Evolutionary conservation across 2,329 filamentous ascomycete species (phyloP).

Genomic region (Furcasterigmium furcatum): DNA sequence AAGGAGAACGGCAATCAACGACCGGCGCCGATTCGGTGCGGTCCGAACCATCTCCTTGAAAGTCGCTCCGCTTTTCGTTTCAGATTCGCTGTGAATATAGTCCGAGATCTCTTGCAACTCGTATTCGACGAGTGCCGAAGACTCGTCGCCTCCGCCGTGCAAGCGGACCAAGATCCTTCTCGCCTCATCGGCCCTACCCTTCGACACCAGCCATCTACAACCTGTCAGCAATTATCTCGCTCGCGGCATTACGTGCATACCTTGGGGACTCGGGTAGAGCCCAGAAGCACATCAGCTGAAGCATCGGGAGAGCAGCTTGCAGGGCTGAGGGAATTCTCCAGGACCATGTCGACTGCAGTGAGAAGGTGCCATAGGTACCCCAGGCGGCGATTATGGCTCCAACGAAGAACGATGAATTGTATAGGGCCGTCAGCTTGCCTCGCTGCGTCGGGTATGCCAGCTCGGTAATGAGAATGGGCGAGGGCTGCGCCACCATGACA

Average conservation of each 20-base stretch:
- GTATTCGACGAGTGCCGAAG: conserved; percentile 53
- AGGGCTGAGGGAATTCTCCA: conserved; percentile 45
- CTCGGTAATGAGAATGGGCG: conserved; percentile 40
- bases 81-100: no score
- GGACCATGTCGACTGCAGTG: conserved; percentile 30
- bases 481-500: neutral
- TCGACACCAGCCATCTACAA: no score
- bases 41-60: conserved; percentile 46
- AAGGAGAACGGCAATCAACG: conserved; percentile 36
- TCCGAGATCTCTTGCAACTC: conserved; percentile 61
- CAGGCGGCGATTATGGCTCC: conserved; percentile 16
- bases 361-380: conserved; percentile 43
- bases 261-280: conserved; percentile 41
- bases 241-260: no score
- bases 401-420: conserved; percentile 44
- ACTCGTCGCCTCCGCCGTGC: conserved; percentile 23
- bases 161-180: conserved; percentile 27
- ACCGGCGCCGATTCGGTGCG: conserved; percentile 35
- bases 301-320: conserved; percentile 38
- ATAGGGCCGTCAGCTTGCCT: conserved; percentile 48
- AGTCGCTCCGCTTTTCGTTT: conserved; percentile 53
- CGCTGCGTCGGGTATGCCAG: conserved; percentile 60
- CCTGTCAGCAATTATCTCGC: no score
- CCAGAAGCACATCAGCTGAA: conserved; percentile 36
- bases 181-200: conserved; percentile 30